Evolutionary conservation across 1,284 basidiomycete genomes (phyloP).

Genomic region (Prillingera fragicola): DNA sequence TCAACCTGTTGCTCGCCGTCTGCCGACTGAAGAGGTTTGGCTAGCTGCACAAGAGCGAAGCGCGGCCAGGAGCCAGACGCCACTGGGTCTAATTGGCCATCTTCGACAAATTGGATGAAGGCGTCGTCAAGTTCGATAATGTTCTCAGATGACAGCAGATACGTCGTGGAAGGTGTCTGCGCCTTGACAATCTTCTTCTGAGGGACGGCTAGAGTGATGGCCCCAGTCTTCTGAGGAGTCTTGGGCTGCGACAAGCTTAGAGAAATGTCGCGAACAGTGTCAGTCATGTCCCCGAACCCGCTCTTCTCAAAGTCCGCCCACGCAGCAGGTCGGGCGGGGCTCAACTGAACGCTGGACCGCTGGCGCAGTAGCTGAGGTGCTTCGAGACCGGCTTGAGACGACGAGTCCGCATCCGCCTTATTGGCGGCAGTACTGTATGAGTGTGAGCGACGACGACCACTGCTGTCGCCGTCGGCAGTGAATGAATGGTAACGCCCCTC

Average conservation of each 20-base stretch:
- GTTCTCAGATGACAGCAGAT: slow-evolving; percentile 17
- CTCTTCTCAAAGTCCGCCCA: slow-evolving; percentile 24
- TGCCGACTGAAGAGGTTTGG: slow-evolving; percentile 4
- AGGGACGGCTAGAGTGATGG: slow-evolving; percentile 1
- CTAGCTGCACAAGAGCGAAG: slow-evolving; percentile 32
- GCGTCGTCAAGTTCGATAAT: slow-evolving; percentile 34
- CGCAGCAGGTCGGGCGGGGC: background rate
- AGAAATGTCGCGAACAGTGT: slow-evolving; percentile 6
- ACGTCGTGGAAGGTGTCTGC: slow-evolving; percentile 1
- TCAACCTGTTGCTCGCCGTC: slow-evolving; percentile 16
- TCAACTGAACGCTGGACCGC: slow-evolving; percentile 6
- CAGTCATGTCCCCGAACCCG: slow-evolving; percentile 22
- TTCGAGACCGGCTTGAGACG: background rate
- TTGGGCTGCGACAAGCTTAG: slow-evolving; percentile 8
- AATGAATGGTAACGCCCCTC: slow-evolving; percentile 21
- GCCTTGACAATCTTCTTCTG: slow-evolving; percentile 2
- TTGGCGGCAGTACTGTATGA: slow-evolving; percentile 12
- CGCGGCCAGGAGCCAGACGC: slow-evolving; percentile 27
- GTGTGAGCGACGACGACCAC: slow-evolving; percentile 17
- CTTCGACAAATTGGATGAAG: slow-evolving; percentile 37
- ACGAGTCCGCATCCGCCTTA: background rate
- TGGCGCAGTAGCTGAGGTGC: slow-evolving; percentile 3
- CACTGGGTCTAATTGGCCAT: slow-evolving; percentile 29
- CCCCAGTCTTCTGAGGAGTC: slow-evolving; percentile 5
- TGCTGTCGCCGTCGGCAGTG: slow-evolving; percentile 3